These are phyloP conservation scores for Rhynchosporium agropyri DNA, from an alignment of 2,329 filamentous ascomycete genomes.

Conservation along the genomic window DNA sequence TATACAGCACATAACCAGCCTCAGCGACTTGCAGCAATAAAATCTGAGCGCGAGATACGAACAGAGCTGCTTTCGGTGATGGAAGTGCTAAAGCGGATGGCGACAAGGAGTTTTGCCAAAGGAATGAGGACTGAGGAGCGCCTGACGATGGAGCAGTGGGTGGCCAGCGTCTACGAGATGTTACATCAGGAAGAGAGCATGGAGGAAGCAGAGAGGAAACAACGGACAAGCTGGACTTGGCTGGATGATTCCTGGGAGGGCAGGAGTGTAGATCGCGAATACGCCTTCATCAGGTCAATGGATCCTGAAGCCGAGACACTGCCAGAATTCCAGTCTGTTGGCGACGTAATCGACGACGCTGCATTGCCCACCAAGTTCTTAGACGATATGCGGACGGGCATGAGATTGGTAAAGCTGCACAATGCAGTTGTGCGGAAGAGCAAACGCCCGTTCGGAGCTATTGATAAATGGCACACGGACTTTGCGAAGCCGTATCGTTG, in stretches of 20 bases:
- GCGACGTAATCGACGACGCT: constrained; percentile 44
- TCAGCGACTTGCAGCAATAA: constrained; percentile 82
- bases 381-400: constrained; percentile 72
- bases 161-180: constrained; percentile 75
- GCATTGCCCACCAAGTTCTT: constrained; percentile 75
- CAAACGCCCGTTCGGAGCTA: constrained; percentile 82
- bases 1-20: constrained; percentile 92
- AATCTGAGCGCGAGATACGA: constrained; percentile 82
- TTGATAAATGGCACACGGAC: constrained; percentile 88
- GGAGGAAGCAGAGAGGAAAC: constrained; percentile 69
- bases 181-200: constrained; percentile 75
- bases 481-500: constrained; percentile 92
- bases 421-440: constrained; percentile 87
- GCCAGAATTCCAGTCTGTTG: constrained; percentile 68
- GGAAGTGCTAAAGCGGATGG: constrained; percentile 90
- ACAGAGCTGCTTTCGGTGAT: constrained; percentile 83
- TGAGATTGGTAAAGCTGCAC: constrained; percentile 82
- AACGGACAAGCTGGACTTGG: constrained; percentile 78
- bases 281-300: constrained; percentile 80
- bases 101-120: constrained; percentile 80
- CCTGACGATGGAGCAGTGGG: constrained; percentile 76
- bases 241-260: constrained; percentile 75
- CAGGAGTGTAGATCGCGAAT: constrained; percentile 75
- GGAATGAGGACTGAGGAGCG: constrained; percentile 81
- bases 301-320: constrained; percentile 61